Evolutionary conservation across 2,329 filamentous ascomycete species (phyloP).

Genomic region (Claviceps sp.): DNA sequence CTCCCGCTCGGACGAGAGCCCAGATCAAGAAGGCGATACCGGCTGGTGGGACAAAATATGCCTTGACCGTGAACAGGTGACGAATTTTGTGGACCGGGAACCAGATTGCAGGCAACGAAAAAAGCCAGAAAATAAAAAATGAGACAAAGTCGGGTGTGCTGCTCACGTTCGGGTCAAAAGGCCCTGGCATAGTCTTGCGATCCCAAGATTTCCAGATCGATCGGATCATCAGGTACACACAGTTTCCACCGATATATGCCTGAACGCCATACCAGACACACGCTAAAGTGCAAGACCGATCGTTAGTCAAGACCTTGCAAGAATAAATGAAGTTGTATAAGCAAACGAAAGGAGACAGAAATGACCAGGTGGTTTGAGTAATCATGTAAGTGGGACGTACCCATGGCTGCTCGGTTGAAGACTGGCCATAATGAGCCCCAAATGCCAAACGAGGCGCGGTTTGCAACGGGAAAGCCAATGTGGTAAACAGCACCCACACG

Average conservation of each 20-base stretch:
- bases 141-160: conserved; percentile 63
- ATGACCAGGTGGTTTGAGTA: not conserved
- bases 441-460: conserved; percentile 68
- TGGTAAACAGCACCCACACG: conserved; percentile 80
- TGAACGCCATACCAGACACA: conserved; percentile 85
- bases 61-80: conserved; percentile 83
- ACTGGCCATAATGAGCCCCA: conserved; percentile 85
- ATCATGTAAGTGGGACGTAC: conserved; percentile 16
- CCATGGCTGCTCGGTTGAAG: conserved; percentile 76
- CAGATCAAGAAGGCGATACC: conserved; percentile 79
- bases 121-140: conserved; percentile 79
- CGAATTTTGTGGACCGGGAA: conserved; percentile 81
- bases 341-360: not conserved
- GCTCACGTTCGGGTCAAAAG: conserved; percentile 51
- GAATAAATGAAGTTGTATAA: not conserved
- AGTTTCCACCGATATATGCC: conserved; percentile 70
- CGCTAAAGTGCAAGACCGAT: conserved; percentile 26
- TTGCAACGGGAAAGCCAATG: conserved; percentile 75
- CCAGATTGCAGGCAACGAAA: conserved; percentile 72
- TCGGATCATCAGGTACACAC: conserved; percentile 79
- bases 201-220: conserved; percentile 65
- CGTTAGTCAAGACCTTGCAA: not conserved
- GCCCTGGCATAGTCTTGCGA: conserved; percentile 47
- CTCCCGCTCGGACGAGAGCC: conserved; percentile 69
- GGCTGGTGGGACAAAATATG: conserved; percentile 70